Evolutionary conservation across 2,329 filamentous ascomycete genomes (phyloP).

Genomic region (Fusarium scirpi): DNA sequence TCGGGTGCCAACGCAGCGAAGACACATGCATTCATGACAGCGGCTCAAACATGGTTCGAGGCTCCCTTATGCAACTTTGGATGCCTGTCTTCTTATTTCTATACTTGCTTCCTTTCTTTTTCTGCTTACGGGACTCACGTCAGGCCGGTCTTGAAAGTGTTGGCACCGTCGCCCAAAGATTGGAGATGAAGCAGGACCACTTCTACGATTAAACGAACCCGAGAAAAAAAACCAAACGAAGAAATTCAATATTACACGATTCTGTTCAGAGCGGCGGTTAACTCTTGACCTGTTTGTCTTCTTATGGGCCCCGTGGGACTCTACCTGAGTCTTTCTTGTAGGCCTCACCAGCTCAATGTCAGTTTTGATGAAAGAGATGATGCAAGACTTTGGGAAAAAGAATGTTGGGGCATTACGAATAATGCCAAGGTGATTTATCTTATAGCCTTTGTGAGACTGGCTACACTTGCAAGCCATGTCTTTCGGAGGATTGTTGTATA

Average conservation of each 20-base stretch:
- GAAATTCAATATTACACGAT: slow-evolving; percentile 35
- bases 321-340: slow-evolving; percentile 12
- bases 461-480: slow-evolving; percentile 20
- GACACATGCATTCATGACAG: slow-evolving; percentile 30
- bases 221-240: slow-evolving; percentile 29
- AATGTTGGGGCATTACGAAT: slow-evolving; percentile 20
- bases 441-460: slow-evolving; percentile 9
- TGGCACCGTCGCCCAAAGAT: slow-evolving; percentile 35
- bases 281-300: slow-evolving; percentile 33
- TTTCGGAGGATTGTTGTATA: slow-evolving; percentile 37
- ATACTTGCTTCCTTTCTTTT: slow-evolving; percentile 38
- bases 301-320: slow-evolving; percentile 24
- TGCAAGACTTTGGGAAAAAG: slow-evolving; percentile 21
- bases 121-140: slow-evolving; percentile 35
- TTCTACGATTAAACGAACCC: slow-evolving; percentile 46
- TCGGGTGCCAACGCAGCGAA: slow-evolving; percentile 33
- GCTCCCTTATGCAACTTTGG: slow-evolving; percentile 37
- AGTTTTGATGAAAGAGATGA: slow-evolving; percentile 17
- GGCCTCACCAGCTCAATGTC: background rate
- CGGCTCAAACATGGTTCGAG: slow-evolving; percentile 24
- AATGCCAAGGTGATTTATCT: slow-evolving; percentile 18
- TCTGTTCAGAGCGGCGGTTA: slow-evolving; percentile 30
- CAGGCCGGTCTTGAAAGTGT: slow-evolving; percentile 47
- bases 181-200: slow-evolving; percentile 32
- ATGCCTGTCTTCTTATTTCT: slow-evolving; percentile 41